These are phyloP conservation scores for Hirsutella thompsonii DNA, from an alignment of 2,329 filamentous ascomycete species.

Conservation along the genomic window DNA sequence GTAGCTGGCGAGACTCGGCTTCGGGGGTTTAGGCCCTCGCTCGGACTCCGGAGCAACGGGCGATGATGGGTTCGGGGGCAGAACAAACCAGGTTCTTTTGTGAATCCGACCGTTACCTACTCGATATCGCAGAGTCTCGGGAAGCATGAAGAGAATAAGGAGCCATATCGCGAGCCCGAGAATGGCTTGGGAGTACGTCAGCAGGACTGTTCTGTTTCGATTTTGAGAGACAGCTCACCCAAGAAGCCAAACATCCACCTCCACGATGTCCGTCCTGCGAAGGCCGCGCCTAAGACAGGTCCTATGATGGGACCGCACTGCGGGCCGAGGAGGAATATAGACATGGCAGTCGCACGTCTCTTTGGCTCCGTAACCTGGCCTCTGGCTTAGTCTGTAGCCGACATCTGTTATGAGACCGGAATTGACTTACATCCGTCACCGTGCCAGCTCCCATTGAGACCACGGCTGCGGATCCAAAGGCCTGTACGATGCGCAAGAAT, in stretches of 20 bases:
- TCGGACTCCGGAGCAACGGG: constrained; percentile 10
- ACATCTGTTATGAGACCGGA: background rate
- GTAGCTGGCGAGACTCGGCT: constrained; percentile 14
- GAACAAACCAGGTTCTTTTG: constrained; percentile 7
- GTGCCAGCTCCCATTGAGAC: constrained; percentile 29
- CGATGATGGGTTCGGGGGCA: constrained; percentile 11
- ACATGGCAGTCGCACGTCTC: constrained; percentile 24
- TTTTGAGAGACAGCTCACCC: no score
- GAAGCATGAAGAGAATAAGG: constrained; percentile 21
- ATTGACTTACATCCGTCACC: constrained; percentile 21
- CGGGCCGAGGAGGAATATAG: constrained; percentile 28
- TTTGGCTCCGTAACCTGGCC: constrained; percentile 21
- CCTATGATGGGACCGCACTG: constrained; percentile 30
- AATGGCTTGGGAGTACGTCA: constrained; percentile 9
- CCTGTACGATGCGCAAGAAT: constrained; percentile 26
- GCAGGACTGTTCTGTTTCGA: no score
- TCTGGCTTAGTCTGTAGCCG: background rate
- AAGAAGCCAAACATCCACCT: constrained; percentile 31
- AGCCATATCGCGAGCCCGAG: constrained; percentile 16
- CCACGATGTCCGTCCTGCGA: constrained; percentile 22
- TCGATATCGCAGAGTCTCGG: constrained; percentile 29
- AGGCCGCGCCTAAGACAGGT: constrained; percentile 26
- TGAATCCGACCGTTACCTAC: constrained; percentile 27
- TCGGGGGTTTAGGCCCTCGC: constrained; percentile 14
- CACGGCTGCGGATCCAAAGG: constrained; percentile 27